phyloP scores from a whole-genome alignment of 768 basidiomycete genomes.

The Podaxis mareebaensis region DNA sequence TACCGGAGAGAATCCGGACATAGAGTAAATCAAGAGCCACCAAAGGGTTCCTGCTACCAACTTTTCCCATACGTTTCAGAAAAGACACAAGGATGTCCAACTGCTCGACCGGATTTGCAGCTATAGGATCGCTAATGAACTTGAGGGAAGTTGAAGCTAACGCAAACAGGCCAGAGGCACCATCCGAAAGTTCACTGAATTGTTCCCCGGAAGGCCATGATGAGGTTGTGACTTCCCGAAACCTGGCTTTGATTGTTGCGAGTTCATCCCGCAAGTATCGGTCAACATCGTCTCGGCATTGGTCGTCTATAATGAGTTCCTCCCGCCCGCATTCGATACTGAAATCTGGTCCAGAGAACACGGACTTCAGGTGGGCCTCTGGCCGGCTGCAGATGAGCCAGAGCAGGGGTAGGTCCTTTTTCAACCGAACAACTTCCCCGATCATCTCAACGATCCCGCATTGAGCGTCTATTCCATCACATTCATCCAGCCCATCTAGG shows the following conservation, averaged over 20 bases:
- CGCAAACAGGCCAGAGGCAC: neutral
- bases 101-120: neutral
- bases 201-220: neutral
- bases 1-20: neutral
- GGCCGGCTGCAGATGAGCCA: neutral
- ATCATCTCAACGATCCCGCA: neutral
- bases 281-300: neutral
- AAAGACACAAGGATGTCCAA: neutral
- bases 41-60: neutral
- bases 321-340: neutral
- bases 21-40: slow-evolving; percentile 11
- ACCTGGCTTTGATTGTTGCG: neutral
- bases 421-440: neutral
- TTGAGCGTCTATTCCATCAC: neutral
- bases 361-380: neutral
- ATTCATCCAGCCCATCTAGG: neutral
- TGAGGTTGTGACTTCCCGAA: neutral
- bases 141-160: neutral
- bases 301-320: neutral
- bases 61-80: neutral
- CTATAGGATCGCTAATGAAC: neutral
- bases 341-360: neutral
- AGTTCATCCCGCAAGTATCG: neutral
- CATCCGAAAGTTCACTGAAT: neutral
- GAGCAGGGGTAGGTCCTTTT: neutral